Conservation (phyloP, 768 basidiomycete species). For the Udeniomyces megalosporus region DNA sequence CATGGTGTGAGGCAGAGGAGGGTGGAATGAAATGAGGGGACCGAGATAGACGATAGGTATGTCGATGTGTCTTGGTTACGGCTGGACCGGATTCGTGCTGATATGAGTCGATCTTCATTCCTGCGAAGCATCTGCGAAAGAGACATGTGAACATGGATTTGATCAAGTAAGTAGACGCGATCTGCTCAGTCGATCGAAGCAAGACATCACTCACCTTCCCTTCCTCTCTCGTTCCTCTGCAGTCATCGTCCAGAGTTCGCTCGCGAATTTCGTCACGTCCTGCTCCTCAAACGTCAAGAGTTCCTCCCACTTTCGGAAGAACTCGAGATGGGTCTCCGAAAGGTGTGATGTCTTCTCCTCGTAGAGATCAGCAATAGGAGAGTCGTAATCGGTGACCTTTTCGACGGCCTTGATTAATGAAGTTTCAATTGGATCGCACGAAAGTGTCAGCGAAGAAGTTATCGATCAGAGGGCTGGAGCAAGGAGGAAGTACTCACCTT, state of each 20-base stretch:
- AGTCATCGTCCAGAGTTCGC: conserved; percentile 84
- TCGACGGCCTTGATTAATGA: conserved; percentile 46
- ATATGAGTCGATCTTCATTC: conserved; percentile 47
- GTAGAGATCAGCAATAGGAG: conserved; percentile 42
- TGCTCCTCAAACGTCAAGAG: conserved; percentile 74
- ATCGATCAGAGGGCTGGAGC: too few relatives aligned
- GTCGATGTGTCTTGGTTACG: conserved; percentile 50
- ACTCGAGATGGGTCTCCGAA: conserved; percentile 45
- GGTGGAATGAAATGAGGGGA: background rate
- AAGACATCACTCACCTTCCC: conserved; percentile 38
- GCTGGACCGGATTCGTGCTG: conserved; percentile 19
- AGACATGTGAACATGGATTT: background rate
- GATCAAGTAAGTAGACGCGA: background rate
- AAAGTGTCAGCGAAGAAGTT: too few relatives aligned
- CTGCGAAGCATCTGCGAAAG: conserved; percentile 44
- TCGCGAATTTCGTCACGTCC: conserved; percentile 64
- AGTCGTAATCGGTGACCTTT: conserved; percentile 39
- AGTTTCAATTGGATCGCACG: background rate
- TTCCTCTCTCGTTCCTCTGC: conserved; percentile 59
- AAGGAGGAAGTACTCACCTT: conserved; percentile 37
- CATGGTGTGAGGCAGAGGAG: background rate
- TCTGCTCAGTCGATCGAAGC: background rate
- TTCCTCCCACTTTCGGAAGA: conserved; percentile 83
- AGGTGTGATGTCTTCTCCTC: conserved; percentile 66
- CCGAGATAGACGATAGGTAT: conserved; percentile 54